Conservation (phyloP, 2,329 filamentous ascomycete genomes). For the Diaporthe australafricana region DNA sequence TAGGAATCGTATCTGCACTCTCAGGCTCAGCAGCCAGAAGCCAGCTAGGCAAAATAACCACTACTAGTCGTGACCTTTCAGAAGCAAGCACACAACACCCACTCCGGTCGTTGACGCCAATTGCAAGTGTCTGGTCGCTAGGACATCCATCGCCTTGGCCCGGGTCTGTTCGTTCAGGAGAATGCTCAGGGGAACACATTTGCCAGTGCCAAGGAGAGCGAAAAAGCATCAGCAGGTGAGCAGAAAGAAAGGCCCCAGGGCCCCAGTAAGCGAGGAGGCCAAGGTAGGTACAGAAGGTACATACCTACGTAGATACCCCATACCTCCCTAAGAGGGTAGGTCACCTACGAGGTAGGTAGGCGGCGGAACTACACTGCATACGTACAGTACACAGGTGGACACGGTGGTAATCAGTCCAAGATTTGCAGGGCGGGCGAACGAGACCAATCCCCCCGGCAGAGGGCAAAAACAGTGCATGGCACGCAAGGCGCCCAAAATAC, state of each 20-base stretch:
- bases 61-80: neutral
- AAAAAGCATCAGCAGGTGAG: constrained; percentile 16
- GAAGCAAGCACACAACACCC: neutral
- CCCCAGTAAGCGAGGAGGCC: neutral
- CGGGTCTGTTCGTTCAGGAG: constrained; percentile 15
- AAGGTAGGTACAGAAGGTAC: constrained; percentile 1
- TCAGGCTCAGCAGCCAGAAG: neutral
- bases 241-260: neutral
- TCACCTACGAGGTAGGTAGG: too few relatives aligned
- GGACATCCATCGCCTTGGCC: neutral
- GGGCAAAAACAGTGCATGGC: neutral
- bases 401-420: constrained; percentile 10
- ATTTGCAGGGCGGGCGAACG: constrained; percentile 4
- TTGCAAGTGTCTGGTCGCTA: constrained; percentile 11
- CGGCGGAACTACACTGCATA: too few relatives aligned
- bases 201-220: constrained; percentile 1
- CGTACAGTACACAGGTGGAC: neutral
- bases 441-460: neutral
- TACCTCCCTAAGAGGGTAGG: too few relatives aligned
- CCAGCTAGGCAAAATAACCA: neutral
- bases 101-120: constrained; percentile 14
- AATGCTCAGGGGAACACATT: neutral
- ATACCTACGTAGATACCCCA: too few relatives aligned
- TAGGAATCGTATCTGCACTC: neutral
- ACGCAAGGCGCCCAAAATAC: neutral